Evolutionary conservation across 2,329 filamentous ascomycete genomes (phyloP).

Genomic region (Dryadomyces sulphureus): DNA sequence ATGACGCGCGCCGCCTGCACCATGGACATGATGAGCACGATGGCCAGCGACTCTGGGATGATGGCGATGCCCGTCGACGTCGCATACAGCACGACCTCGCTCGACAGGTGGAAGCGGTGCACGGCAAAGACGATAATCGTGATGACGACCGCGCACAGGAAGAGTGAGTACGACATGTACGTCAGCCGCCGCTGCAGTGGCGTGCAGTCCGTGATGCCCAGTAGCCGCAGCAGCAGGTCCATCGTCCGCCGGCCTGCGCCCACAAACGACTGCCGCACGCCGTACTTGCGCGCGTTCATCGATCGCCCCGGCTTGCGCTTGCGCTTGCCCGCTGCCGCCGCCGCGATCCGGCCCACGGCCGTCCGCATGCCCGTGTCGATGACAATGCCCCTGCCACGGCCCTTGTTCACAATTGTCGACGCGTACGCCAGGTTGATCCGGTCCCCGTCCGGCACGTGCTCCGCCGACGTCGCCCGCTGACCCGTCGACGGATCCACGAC

Average conservation of each 20-base stretch:
- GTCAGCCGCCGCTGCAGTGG: conserved; percentile 74
- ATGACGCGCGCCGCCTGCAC: conserved; percentile 51
- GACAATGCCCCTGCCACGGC: conserved; percentile 58
- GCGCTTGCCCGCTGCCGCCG: conserved; percentile 40
- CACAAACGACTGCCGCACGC: conserved; percentile 24
- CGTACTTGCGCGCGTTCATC: conserved; percentile 26
- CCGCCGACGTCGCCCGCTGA: conserved; percentile 26
- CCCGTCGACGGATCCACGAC: conserved; percentile 29
- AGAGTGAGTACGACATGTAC: conserved; percentile 70
- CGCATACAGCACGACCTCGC: conserved; percentile 45
- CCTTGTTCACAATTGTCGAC: conserved; percentile 58
- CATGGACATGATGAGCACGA: conserved; percentile 58
- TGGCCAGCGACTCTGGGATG: conserved; percentile 52
- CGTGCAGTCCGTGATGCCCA: conserved; percentile 55
- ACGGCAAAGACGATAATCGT: conserved; percentile 48
- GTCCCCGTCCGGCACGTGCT: conserved; percentile 52
- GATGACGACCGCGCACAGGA: conserved; percentile 51
- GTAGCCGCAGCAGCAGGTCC: conserved; percentile 25
- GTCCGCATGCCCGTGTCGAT: conserved; percentile 61
- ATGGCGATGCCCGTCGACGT: conserved; percentile 48
- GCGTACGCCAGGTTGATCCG: conserved; percentile 63
- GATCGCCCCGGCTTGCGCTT: conserved; percentile 29
- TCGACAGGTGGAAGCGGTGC: conserved; percentile 35
- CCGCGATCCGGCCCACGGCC: conserved; percentile 64
- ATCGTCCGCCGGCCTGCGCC: conserved; percentile 24